These are phyloP conservation scores for Cutaneotrichosporon mucoides DNA, from an alignment of 1,284 basidiomycete species.

Conservation along the genomic window DNA sequence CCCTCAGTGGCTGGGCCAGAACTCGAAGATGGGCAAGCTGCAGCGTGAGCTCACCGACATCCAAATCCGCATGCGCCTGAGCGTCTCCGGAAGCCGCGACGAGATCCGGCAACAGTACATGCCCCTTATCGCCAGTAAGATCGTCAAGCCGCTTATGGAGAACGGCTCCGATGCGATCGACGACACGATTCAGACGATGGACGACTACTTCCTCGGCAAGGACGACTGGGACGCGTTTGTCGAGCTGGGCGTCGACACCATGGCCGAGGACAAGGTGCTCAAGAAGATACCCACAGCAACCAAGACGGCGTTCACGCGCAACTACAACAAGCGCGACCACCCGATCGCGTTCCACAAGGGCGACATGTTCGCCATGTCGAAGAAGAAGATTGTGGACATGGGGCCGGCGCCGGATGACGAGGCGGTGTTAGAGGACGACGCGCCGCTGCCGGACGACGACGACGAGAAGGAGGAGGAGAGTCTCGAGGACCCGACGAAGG, in stretches of 20 bases:
- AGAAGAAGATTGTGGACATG: constrained; percentile 61
- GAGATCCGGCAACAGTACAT: constrained; percentile 91
- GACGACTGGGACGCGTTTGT: constrained; percentile 96
- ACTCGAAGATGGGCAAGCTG: constrained; percentile 85
- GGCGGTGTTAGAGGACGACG: constrained; percentile 64
- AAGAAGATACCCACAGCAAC: constrained; percentile 79
- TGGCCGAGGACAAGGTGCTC: constrained; percentile 65
- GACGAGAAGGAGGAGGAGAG: constrained; percentile 48
- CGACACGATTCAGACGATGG: constrained; percentile 81
- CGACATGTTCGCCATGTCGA: constrained; percentile 67
- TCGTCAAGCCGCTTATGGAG: constrained; percentile 69
- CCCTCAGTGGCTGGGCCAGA: constrained; percentile 96
- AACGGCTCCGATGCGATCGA: constrained; percentile 66
- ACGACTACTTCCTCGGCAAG: constrained; percentile 86
- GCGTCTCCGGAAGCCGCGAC: constrained; percentile 78
- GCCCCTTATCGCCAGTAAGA: constrained; percentile 73
- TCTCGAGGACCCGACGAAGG: constrained; percentile 51
- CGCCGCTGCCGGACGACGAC: constrained; percentile 42
- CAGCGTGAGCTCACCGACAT: constrained; percentile 78
- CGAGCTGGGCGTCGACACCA: constrained; percentile 82
- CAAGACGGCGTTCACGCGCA: constrained; percentile 80
- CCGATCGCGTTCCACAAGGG: constrained; percentile 89
- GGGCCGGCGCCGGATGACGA: constrained; percentile 76
- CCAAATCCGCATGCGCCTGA: constrained; percentile 90
- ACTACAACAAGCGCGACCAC: constrained; percentile 83